Percentiles rank a stretch among this genome's conserved stretches.
Evolutionary conservation across 768 basidiomycete genomes (phyloP).

Genomic region (Rhodotorula taiwanensis): DNA sequence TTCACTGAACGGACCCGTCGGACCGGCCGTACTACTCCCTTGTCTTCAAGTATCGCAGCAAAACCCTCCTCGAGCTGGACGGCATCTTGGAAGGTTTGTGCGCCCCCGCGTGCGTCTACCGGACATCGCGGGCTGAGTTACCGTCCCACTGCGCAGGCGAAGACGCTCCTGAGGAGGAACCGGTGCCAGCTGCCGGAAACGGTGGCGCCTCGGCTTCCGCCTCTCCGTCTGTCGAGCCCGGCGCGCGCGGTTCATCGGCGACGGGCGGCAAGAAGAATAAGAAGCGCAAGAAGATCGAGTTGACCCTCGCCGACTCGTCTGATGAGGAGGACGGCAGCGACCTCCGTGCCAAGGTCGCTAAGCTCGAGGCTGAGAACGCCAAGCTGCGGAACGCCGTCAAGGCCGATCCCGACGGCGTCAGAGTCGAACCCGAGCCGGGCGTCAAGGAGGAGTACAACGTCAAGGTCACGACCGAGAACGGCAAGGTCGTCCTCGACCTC

Average conservation of each 20-base stretch:
- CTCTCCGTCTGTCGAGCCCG: not conserved
- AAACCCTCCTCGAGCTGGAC: conserved; percentile 22
- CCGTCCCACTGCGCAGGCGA: not conserved
- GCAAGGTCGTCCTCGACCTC: conserved; percentile 6
- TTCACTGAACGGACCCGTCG: conserved; percentile 11
- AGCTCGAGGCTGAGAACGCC: conserved; percentile 5
- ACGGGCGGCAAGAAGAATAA: not conserved
- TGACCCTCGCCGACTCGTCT: conserved; percentile 11
- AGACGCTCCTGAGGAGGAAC: too few species aligned
- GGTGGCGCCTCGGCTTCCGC: not conserved
- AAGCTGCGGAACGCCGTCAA: not conserved
- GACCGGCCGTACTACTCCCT: not conserved
- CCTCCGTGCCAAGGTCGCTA: conserved; percentile 12
- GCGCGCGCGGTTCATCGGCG: not conserved
- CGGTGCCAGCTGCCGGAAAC: not conserved
- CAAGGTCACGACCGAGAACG: conserved; percentile 16
- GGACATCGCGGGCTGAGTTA: too few species aligned
- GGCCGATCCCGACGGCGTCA: not conserved
- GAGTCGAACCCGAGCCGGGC: conserved; percentile 1
- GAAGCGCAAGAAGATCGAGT: not conserved
- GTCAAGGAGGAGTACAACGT: not conserved
- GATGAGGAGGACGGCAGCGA: conserved; percentile 9
- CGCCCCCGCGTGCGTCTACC: not conserved
- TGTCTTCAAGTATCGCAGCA: conserved; percentile 27
- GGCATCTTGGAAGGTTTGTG: conserved; percentile 19